phyloP scores from a whole-genome alignment of 1,284 basidiomycete species.

The Ustilago crameri region DNA sequence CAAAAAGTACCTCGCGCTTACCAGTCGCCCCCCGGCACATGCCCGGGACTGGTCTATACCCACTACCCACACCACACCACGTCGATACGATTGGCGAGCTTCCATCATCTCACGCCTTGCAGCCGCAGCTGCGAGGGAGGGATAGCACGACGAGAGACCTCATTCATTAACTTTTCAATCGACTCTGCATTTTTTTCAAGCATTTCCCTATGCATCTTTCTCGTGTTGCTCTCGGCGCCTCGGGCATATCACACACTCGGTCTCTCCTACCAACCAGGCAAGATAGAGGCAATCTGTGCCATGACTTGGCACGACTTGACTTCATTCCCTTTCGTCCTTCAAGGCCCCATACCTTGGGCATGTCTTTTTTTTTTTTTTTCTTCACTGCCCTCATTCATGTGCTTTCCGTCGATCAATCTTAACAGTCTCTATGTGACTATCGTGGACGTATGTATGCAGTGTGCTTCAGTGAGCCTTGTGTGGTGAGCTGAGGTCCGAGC shows the following conservation, averaged over 20 bases:
- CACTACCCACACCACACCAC: conserved; percentile 5
- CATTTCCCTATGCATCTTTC: neutral
- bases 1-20: neutral
- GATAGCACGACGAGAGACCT: neutral
- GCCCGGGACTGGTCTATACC: conserved; percentile 28
- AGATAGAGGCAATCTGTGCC: too few relatives aligned
- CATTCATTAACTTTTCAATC: neutral
- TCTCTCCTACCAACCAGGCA: too few relatives aligned
- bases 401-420: conserved; percentile 10
- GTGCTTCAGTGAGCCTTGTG: too few relatives aligned
- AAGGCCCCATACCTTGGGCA: too few relatives aligned
- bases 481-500: too few relatives aligned
- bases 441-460: neutral
- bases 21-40: neutral
- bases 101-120: neutral
- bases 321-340: neutral
- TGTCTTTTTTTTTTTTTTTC: conserved; percentile 3
- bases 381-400: conserved; percentile 1
- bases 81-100: neutral
- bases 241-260: too few relatives aligned
- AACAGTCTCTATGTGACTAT: conserved; percentile 18
- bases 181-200: neutral
- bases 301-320: too few relatives aligned
- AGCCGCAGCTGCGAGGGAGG: neutral
- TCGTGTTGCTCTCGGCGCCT: neutral